Percentiles rank a stretch among this genome's conserved stretches.
Conservation (phyloP, 345 rosid species). For the Arabis alpina region DNA sequence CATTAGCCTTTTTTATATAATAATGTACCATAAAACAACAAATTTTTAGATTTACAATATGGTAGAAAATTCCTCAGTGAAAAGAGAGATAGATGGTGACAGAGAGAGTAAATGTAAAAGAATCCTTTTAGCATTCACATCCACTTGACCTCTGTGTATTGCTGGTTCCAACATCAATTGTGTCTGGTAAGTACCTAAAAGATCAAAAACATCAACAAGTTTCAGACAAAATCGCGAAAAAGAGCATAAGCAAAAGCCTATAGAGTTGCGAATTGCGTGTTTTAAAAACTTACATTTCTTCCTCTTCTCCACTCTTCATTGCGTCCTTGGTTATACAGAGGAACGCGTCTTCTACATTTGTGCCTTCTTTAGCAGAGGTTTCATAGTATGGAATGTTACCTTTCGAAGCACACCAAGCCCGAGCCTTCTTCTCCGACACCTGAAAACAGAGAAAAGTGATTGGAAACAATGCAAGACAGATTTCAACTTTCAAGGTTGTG, state of each 20-base stretch:
- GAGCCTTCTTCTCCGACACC: constrained; percentile 92
- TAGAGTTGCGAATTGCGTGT: neutral
- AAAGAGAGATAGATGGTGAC: neutral
- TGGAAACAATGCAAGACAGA: neutral
- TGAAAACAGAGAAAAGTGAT: constrained; percentile 13
- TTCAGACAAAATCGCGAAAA: constrained; percentile 19
- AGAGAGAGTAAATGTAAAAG: neutral
- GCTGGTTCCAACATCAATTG: constrained; percentile 70
- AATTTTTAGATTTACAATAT: constrained; percentile 33
- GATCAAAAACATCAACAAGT: constrained; percentile 25
- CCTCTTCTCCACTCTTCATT: constrained; percentile 86
- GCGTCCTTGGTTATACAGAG: constrained; percentile 86
- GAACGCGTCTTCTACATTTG: constrained; percentile 91
- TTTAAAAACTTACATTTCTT: constrained; percentile 70
- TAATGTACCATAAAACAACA: constrained; percentile 23
- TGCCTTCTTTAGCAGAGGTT: constrained; percentile 94
- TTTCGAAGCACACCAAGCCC: constrained; percentile 93
- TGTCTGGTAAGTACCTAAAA: constrained; percentile 70
- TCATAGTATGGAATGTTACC: constrained; percentile 93
- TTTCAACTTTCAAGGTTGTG: constrained; percentile 7
- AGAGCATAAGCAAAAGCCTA: neutral
- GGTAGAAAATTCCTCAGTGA: neutral
- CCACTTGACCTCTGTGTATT: constrained; percentile 60
- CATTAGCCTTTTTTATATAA: neutral
- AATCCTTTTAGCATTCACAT: constrained; percentile 55